Conservation (phyloP, 805 yeast genomes). For the Zygoascus bituminiphila region DNA sequence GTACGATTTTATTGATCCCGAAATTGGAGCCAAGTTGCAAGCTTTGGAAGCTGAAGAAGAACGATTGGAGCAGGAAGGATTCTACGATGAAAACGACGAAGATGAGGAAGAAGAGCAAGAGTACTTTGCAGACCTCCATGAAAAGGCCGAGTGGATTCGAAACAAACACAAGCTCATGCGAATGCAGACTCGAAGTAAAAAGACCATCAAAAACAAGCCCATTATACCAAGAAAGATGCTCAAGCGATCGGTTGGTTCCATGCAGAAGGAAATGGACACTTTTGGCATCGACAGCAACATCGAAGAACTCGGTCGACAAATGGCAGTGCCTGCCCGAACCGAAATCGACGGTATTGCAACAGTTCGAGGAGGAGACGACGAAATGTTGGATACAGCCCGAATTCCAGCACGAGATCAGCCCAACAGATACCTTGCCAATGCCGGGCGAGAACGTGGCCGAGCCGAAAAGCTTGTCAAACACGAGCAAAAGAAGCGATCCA, state of each 20-base stretch:
- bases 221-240: conserved; percentile 86
- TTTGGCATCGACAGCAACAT: conserved; percentile 81
- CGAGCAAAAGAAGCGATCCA: conserved; percentile 89
- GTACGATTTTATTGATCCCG: conserved; percentile 95
- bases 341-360: conserved; percentile 67
- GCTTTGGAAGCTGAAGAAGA: conserved; percentile 98
- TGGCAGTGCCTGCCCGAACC: conserved; percentile 5
- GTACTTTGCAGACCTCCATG: conserved; percentile 64
- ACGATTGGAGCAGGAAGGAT: conserved; percentile 85
- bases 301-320: conserved; percentile 36
- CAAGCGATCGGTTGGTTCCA: conserved; percentile 49
- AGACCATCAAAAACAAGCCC: conserved; percentile 77
- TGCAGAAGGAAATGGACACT: conserved; percentile 84
- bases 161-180: conserved; percentile 91
- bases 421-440: conserved; percentile 76
- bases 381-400: conserved; percentile 31
- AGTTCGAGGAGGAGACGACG: conserved; percentile 40
- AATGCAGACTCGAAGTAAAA: conserved; percentile 77
- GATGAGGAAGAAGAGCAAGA: conserved; percentile 55
- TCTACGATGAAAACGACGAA: conserved; percentile 77
- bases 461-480: conserved; percentile 82
- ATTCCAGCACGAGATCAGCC: conserved; percentile 51
- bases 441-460: conserved; percentile 60
- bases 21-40: conserved; percentile 84
- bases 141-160: conserved; percentile 93